Conservation (phyloP, 1,139 yeast genomes). For the Scheffersomyces titani region DNA sequence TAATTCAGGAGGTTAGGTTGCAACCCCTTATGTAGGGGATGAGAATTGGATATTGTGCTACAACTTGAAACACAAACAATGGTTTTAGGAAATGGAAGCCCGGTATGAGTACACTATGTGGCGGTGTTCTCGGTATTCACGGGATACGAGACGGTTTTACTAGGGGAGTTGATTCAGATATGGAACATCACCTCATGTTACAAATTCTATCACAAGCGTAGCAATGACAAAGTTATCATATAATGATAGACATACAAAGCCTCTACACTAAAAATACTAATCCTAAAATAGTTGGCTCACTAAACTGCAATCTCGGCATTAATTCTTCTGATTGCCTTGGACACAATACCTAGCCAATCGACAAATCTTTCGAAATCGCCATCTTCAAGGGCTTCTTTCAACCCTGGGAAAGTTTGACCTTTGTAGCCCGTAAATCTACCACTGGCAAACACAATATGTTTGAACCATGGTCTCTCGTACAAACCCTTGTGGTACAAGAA, state of each 20-base stretch:
- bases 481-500: constrained; percentile 69
- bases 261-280: too few species aligned
- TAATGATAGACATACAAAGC: too few species aligned
- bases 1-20: not conserved
- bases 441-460: constrained; percentile 80
- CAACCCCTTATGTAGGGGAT: not conserved
- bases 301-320: constrained; percentile 5
- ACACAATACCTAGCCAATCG: constrained; percentile 58
- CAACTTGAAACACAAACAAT: not conserved
- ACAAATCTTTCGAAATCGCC: constrained; percentile 51
- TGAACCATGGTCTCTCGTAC: constrained; percentile 75
- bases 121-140: not conserved
- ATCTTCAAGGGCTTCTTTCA: constrained; percentile 80
- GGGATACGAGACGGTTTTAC: not conserved
- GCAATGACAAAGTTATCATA: too few species aligned
- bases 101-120: not conserved
- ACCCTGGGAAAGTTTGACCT: constrained; percentile 79
- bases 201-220: not conserved
- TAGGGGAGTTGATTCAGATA: not conserved
- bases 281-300: not conserved
- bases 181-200: not conserved
- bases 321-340: constrained; percentile 35
- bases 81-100: not conserved
- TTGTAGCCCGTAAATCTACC: constrained; percentile 87
- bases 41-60: constrained; percentile 1